Conservation (phyloP, 768 basidiomycete genomes). For the Boletus rubescentipes region DNA sequence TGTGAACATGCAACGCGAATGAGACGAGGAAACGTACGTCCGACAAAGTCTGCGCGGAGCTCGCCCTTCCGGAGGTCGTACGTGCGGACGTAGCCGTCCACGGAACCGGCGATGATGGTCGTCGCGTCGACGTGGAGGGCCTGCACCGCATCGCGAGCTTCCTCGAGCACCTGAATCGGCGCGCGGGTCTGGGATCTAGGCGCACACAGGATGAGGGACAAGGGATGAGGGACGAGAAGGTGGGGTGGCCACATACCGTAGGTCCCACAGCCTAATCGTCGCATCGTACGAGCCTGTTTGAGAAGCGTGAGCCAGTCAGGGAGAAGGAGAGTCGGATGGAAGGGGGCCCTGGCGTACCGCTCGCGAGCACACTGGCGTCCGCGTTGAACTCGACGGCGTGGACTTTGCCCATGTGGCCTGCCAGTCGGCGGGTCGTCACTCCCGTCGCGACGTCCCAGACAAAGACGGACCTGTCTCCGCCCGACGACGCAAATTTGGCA, state of each 20-base stretch:
- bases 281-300: conserved; percentile 84
- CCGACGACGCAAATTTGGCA: conserved; percentile 88
- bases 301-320: background rate
- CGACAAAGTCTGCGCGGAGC: conserved; percentile 84
- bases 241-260: conserved; percentile 52
- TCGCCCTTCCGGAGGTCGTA: conserved; percentile 96
- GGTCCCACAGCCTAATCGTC: conserved; percentile 89
- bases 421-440: conserved; percentile 74
- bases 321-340: background rate
- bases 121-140: conserved; percentile 66
- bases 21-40: conserved; percentile 56
- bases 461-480: conserved; percentile 91
- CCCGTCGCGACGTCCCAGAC: conserved; percentile 95
- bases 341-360: conserved; percentile 49
- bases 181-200: conserved; percentile 71
- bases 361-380: conserved; percentile 84
- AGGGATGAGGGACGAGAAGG: background rate
- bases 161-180: conserved; percentile 88
- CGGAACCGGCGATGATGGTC: conserved; percentile 76
- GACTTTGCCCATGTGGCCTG: conserved; percentile 90
- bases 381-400: conserved; percentile 88
- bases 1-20: background rate
- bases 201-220: background rate
- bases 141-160: conserved; percentile 86
- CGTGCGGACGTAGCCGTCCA: conserved; percentile 89